A percentile compares a stretch with the other conserved stretches of the same genome.
phyloP scores from a whole-genome alignment of 164 flowering plant species.

The Piper longum region DNA sequence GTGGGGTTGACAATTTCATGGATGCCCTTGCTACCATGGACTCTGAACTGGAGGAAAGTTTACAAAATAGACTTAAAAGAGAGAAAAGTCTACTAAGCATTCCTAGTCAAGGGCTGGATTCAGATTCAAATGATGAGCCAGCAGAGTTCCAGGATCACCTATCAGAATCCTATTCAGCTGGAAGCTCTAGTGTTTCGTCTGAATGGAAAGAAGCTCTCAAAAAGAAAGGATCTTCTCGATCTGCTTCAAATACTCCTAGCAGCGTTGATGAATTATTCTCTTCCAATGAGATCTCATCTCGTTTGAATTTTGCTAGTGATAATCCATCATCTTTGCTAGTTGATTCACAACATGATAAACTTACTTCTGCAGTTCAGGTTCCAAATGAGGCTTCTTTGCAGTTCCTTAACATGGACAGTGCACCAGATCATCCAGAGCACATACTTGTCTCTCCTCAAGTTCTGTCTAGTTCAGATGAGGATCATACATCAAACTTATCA shows the following conservation, averaged over 20 bases:
- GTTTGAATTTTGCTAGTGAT: constrained; percentile 7
- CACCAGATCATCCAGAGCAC: constrained; percentile 8
- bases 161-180: constrained; percentile 44
- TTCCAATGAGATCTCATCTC: constrained; percentile 8
- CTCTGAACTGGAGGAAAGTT: constrained; percentile 65
- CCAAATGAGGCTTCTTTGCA: constrained; percentile 18
- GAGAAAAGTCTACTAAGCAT: constrained; percentile 9
- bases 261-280: constrained; percentile 15
- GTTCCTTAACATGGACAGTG: constrained; percentile 15
- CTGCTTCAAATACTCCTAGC: constrained; percentile 31
- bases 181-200: constrained; percentile 38
- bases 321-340: not conserved
- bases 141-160: constrained; percentile 19
- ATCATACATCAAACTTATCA: constrained; percentile 1
- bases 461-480: constrained; percentile 5
- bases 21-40: constrained; percentile 85
- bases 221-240: constrained; percentile 26
- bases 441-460: constrained; percentile 15
- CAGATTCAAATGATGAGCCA: constrained; percentile 30
- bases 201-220: constrained; percentile 32
- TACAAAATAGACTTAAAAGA: constrained; percentile 30
- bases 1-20: constrained; percentile 70
- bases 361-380: not conserved
- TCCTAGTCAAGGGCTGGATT: constrained; percentile 17
- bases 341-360: not conserved